Evolutionary conservation across 2,329 filamentous ascomycete genomes (phyloP).

Genomic region (Beauveria medogensis): DNA sequence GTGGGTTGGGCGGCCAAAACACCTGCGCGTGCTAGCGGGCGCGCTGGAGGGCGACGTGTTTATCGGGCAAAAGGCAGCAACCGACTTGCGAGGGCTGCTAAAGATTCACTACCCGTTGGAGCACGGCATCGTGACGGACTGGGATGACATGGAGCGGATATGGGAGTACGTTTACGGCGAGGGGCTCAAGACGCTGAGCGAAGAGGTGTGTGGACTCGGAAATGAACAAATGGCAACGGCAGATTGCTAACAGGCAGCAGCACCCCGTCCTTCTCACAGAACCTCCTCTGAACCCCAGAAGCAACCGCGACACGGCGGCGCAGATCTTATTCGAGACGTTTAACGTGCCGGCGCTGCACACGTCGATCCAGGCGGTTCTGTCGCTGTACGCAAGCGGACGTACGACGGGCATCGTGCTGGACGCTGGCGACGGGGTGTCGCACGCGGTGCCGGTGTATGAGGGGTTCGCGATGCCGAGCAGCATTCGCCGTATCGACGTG

Average conservation of each 20-base stretch:
- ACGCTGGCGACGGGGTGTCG: conserved; percentile 91
- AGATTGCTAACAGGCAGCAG: conserved; percentile 30
- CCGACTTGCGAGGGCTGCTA: conserved; percentile 81
- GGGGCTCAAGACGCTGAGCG: conserved; percentile 90
- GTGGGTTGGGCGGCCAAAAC: conserved; percentile 93
- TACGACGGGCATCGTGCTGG: conserved; percentile 91
- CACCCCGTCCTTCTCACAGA: conserved; percentile 96
- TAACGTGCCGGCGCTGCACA: conserved; percentile 94
- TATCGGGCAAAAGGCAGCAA: conserved; percentile 81
- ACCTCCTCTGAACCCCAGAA: conserved; percentile 87
- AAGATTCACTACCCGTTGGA: conserved; percentile 96
- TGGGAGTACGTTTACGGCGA: conserved; percentile 98
- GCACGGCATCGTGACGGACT: conserved; percentile 97
- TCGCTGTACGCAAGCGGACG: conserved; percentile 93
- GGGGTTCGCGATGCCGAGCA: conserved; percentile 92
- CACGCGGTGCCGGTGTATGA: conserved; percentile 97
- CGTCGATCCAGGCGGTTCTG: conserved; percentile 92
- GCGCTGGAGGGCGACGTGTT: conserved; percentile 95
- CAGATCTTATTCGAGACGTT: conserved; percentile 99
- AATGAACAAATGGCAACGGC: conserved; percentile 6
- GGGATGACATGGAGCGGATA: conserved; percentile 99
- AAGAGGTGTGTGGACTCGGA: conserved; percentile 58
- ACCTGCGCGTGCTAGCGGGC: conserved; percentile 88
- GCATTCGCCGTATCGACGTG: conserved; percentile 91
- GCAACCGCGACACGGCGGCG: conserved; percentile 91